Evolutionary conservation across 306 rosid species (phyloP).

Genomic region (Rosa multiflora): DNA sequence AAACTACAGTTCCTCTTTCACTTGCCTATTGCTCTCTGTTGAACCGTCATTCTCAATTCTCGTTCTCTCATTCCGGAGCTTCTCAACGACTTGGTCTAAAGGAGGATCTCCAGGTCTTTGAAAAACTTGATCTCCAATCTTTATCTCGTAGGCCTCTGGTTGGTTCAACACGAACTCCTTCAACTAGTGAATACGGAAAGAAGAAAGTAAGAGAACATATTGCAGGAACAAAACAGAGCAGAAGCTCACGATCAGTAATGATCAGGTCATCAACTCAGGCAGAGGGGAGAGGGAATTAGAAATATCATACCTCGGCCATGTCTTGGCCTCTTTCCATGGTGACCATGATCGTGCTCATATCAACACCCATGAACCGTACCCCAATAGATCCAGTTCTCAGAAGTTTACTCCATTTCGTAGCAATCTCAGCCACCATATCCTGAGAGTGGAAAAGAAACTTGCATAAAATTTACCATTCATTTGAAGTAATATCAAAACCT

Average conservation of each 20-base stretch:
- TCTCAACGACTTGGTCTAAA: slow-evolving; percentile 58
- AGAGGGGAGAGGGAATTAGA: too few species aligned
- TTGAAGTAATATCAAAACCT: slow-evolving; percentile 15
- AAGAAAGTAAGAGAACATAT: slow-evolving; percentile 10
- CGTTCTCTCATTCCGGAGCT: slow-evolving; percentile 42
- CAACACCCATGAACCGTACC: slow-evolving; percentile 73
- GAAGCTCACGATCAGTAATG: background rate
- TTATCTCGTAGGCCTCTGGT: slow-evolving; percentile 80
- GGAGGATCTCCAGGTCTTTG: slow-evolving; percentile 91
- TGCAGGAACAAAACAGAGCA: background rate
- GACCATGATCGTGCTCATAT: slow-evolving; percentile 85
- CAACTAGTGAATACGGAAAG: slow-evolving; percentile 42
- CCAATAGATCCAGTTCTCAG: slow-evolving; percentile 76
- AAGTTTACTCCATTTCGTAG: slow-evolving; percentile 83
- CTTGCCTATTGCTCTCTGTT: slow-evolving; percentile 23
- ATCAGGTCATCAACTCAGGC: too few species aligned
- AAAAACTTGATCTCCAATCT: slow-evolving; percentile 74
- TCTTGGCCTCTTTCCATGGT: slow-evolving; percentile 70
- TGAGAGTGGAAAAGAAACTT: slow-evolving; percentile 25
- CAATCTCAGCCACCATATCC: slow-evolving; percentile 72
- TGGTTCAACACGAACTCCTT: slow-evolving; percentile 76
- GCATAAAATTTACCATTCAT: slow-evolving; percentile 1
- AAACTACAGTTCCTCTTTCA: slow-evolving; percentile 63
- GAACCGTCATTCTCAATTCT: slow-evolving; percentile 19
- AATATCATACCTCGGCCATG: slow-evolving; percentile 58